Evolutionary conservation across 148 eudicot species (phyloP).

Genomic region (Simmondsia chinensis): DNA sequence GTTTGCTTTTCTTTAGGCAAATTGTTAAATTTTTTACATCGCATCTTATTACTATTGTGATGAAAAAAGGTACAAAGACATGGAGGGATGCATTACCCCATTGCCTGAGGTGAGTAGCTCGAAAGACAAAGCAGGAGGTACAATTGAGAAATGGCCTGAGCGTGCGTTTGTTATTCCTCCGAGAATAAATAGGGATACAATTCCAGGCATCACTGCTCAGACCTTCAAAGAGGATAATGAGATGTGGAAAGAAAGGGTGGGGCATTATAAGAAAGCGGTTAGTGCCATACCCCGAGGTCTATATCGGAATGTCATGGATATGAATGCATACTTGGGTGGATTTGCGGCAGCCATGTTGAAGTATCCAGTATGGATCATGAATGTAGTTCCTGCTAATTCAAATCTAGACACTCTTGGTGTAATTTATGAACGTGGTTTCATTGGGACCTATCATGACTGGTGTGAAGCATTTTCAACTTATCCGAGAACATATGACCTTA

Average conservation of each 20-base stretch:
- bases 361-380: constrained; percentile 97
- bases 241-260: constrained; percentile 56
- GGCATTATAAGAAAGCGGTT: constrained; percentile 42
- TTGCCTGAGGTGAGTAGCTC: constrained; percentile 63
- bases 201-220: constrained; percentile 45
- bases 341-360: constrained; percentile 73
- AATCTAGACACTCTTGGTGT: constrained; percentile 63
- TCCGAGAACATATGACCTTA: constrained; percentile 89
- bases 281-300: constrained; percentile 39
- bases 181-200: constrained; percentile 45
- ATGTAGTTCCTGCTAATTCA: constrained; percentile 62
- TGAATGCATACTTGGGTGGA: constrained; percentile 88
- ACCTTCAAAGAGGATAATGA: constrained; percentile 55
- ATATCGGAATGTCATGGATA: constrained; percentile 77
- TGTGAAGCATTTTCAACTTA: constrained; percentile 91
- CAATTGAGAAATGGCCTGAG: constrained; percentile 80
- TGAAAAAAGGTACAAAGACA: constrained; percentile 58
- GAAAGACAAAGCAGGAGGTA: constrained; percentile 75
- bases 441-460: constrained; percentile 88
- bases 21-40: neutral
- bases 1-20: neutral
- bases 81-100: constrained; percentile 85
- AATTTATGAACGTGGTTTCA: constrained; percentile 76
- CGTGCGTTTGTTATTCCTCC: constrained; percentile 80
- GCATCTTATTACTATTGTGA: neutral